Conservation (phyloP, 1,284 basidiomycete genomes). For the Puccinia horiana region DNA sequence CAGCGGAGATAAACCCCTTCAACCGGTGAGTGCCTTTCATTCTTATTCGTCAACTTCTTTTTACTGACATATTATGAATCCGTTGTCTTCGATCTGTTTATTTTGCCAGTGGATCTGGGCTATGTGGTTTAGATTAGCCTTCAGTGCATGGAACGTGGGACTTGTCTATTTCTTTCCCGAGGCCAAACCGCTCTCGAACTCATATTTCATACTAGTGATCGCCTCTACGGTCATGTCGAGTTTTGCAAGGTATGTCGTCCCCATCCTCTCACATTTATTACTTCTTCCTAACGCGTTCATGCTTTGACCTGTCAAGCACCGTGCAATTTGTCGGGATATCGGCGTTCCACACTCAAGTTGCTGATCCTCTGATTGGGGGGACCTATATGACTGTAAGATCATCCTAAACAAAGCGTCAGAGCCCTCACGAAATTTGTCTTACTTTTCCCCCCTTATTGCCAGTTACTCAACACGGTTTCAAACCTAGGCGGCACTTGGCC, state of each 20-base stretch:
- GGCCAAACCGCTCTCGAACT: constrained; percentile 69
- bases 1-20: constrained; percentile 59
- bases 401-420: background rate
- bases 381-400: constrained; percentile 90
- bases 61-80: background rate
- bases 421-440: background rate
- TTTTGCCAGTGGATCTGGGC: constrained; percentile 78
- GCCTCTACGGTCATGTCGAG: constrained; percentile 79
- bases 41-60: background rate
- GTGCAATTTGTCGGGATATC: constrained; percentile 98
- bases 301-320: constrained; percentile 66
- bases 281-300: constrained; percentile 7
- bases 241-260: constrained; percentile 72
- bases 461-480: constrained; percentile 92
- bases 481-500: constrained; percentile 99
- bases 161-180: constrained; percentile 82
- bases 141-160: constrained; percentile 70
- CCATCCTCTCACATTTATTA: constrained; percentile 2
- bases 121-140: constrained; percentile 80
- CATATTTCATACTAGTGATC: constrained; percentile 78
- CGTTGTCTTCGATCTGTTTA: constrained; percentile 62
- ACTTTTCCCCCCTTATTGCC: background rate
- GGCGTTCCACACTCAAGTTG: constrained; percentile 95
- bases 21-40: constrained; percentile 54
- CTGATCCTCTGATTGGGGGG: constrained; percentile 94